Evolutionary conservation across 1,139 yeast species (phyloP), one percentile per base, ranked within the genome.

Genomic region (Nakaseomyces sp.): DNA sequence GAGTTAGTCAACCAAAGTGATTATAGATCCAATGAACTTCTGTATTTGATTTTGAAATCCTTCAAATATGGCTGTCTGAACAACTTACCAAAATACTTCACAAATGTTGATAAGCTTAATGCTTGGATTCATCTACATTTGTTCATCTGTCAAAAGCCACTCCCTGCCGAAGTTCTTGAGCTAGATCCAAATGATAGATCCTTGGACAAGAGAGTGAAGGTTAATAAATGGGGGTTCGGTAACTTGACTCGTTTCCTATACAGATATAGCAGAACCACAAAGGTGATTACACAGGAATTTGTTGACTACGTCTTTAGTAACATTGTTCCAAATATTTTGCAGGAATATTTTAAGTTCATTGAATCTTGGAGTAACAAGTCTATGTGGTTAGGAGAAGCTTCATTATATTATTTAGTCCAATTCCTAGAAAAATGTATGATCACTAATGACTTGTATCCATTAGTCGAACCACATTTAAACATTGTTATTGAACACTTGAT

Each of bases 221-320:
- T 81, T 31, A 76, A 77, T 44, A 82, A 82, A 61, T 81, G 89
- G 89, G 77, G 81, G 43, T 80, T 77, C 61, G 87, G 81, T 24
- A 81, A 81, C 55, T 63, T 81, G 45, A 76, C 77, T 50, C 70
- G 82, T 54, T 68, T 82, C 40, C 48, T 61, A 41, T 56, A 56
- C 43, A 61, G 58, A 43, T 74, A 73, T 49, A 66, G 72, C 45
- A 56, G 61, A 47, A 48, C 61, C 3, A 61, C 65, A 2, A 61
- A 61, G 40, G 51, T 48, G 5, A 52, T 61, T 18, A 54, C 65
- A 58, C 51, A 72, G 58, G 71, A 70, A 32, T 75, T 78, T 56
- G 72, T 74, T 15, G 61, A 65, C 12, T 65, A 65, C 48, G 74
- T 78, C 53, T 67, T 76, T 49, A 58, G 64, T 28, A 74, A 70